phyloP scores from a whole-genome alignment of 1,284 basidiomycete genomes.

The Singerocomus inundabilis region DNA sequence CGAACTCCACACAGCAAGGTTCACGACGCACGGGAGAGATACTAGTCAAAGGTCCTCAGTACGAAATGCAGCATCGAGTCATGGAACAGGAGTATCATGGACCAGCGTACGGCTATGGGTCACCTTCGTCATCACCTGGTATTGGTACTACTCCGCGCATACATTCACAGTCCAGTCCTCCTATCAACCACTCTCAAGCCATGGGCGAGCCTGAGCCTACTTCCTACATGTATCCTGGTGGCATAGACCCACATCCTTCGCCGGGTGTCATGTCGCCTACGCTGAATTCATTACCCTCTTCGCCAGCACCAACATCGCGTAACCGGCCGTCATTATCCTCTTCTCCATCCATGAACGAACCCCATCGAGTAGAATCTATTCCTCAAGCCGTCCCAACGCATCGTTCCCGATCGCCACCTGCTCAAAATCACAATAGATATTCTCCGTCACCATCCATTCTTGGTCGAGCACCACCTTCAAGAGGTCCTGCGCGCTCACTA shows the following conservation, averaged over 20 bases:
- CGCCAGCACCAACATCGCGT: constrained; percentile 16
- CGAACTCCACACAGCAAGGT: constrained; percentile 40
- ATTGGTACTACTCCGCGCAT: constrained; percentile 30
- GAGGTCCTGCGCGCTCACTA: constrained; percentile 56
- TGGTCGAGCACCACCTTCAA: constrained; percentile 33
- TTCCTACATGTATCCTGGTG: constrained; percentile 22
- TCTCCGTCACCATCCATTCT: constrained; percentile 29
- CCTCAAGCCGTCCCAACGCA: constrained; percentile 18
- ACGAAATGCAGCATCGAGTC: constrained; percentile 89
- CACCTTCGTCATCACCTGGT: constrained; percentile 24
- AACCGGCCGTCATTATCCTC: constrained; percentile 17
- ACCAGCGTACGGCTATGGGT: constrained; percentile 36
- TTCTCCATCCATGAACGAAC: constrained; percentile 32
- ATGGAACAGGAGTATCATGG: constrained; percentile 81
- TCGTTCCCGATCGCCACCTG: constrained; percentile 38
- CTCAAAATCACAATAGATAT: constrained; percentile 41
- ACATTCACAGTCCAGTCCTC: constrained; percentile 31
- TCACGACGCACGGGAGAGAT: constrained; percentile 76
- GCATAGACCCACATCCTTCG: constrained; percentile 21
- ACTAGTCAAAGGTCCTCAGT: constrained; percentile 84
- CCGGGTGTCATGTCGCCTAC: constrained; percentile 16
- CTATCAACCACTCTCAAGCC: constrained; percentile 25
- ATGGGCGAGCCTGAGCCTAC: constrained; percentile 25
- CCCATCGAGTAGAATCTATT: constrained; percentile 12
- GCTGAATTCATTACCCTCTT: constrained; percentile 12